phyloP scores from a whole-genome alignment of 805 yeast species.

The Kodamaea sagamina region DNA sequence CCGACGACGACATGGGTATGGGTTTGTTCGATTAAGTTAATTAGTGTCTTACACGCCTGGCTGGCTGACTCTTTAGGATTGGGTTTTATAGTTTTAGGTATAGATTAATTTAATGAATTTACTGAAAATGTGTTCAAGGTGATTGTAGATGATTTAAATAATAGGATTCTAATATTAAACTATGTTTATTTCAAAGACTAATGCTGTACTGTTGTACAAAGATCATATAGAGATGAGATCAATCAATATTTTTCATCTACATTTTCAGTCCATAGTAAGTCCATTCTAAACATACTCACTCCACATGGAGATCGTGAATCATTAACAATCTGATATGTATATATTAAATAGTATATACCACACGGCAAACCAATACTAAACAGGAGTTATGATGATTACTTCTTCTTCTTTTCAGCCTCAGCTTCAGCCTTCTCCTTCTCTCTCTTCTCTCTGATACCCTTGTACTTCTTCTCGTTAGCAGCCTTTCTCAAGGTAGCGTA shows the following conservation, averaged over 20 bases:
- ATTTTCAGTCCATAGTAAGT: no score
- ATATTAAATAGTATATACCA: slow-evolving; percentile 13
- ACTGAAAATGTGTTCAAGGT: neutral
- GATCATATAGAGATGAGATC: no score
- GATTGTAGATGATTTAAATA: neutral
- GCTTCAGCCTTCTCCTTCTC: slow-evolving; percentile 97
- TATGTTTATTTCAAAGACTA: no score
- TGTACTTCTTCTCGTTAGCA: slow-evolving; percentile 89
- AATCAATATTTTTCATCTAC: no score
- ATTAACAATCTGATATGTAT: slow-evolving; percentile 7
- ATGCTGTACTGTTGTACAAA: no score
- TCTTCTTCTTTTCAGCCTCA: slow-evolving; percentile 96
- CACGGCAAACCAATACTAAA: slow-evolving; percentile 11
- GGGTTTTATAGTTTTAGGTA: slow-evolving; percentile 4
- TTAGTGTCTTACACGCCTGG: slow-evolving; percentile 6
- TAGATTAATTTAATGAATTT: slow-evolving; percentile 10
- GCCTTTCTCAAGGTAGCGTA: slow-evolving; percentile 95
- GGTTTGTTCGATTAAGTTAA: slow-evolving; percentile 40
- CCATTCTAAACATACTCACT: neutral
- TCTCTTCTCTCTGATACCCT: slow-evolving; percentile 97
- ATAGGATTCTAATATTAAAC: no score
- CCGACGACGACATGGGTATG: slow-evolving; percentile 33
- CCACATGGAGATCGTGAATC: no score
- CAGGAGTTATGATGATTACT: slow-evolving; percentile 46
- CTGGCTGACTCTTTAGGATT: slow-evolving; percentile 6